These are phyloP conservation scores for Coleophoma crateriformis DNA, from an alignment of 2,329 filamentous ascomycete species.

Conservation along the genomic window DNA sequence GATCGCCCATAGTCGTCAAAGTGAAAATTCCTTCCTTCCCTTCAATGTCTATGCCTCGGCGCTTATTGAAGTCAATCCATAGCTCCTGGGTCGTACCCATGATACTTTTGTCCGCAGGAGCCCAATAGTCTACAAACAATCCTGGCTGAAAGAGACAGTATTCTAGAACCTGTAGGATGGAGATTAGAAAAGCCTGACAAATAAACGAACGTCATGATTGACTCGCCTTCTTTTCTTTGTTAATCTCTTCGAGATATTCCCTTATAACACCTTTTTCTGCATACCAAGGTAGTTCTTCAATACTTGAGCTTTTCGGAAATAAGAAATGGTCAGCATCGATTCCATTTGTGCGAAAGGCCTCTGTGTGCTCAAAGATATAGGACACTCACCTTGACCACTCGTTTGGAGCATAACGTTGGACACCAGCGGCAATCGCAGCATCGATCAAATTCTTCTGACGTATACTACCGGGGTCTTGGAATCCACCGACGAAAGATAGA, in stretches of 20 bases:
- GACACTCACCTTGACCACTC: constrained; percentile 28
- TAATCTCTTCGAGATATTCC: constrained; percentile 43
- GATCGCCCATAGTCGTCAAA: constrained; percentile 37
- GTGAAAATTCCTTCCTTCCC: constrained; percentile 35
- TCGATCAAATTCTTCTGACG: constrained; percentile 29
- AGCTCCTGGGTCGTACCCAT: constrained; percentile 25
- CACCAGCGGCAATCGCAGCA: constrained; percentile 25
- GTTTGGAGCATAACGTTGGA: constrained; percentile 29
- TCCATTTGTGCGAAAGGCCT: background rate
- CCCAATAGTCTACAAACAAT: constrained; percentile 42
- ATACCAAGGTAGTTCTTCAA: constrained; percentile 42
- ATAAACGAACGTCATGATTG: background rate
- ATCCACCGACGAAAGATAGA: constrained; percentile 38
- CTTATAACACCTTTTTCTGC: constrained; percentile 40
- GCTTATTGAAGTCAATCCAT: constrained; percentile 24
- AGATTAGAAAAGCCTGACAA: background rate
- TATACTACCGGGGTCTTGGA: constrained; percentile 8
- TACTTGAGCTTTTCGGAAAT: constrained; percentile 17
- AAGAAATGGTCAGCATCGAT: constrained; percentile 2
- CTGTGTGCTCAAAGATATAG: background rate
- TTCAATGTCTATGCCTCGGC: constrained; percentile 36
- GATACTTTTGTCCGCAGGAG: constrained; percentile 33
- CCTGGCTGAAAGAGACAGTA: constrained; percentile 45
- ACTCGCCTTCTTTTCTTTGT: constrained; percentile 25
- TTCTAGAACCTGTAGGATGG: constrained; percentile 26